Conservation (phyloP, 2,329 filamentous ascomycete species). For the Plenodomus biglobosus region DNA sequence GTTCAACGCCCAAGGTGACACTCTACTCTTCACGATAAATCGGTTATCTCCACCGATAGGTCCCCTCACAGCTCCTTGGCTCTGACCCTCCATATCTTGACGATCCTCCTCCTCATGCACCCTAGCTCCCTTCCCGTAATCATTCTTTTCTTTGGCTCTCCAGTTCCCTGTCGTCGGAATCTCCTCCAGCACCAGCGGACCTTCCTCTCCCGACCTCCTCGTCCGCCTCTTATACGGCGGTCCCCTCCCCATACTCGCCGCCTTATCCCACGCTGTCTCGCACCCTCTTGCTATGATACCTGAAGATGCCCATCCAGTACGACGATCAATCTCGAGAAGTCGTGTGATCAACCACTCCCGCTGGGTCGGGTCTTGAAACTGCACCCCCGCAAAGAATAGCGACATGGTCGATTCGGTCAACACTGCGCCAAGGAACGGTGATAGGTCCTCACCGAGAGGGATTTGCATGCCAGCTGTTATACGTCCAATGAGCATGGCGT, state of each 20-base stretch:
- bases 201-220: constrained; percentile 21
- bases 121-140: constrained; percentile 1
- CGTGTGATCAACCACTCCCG: constrained; percentile 75
- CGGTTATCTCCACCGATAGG: constrained; percentile 29
- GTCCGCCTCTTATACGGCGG: constrained; percentile 62
- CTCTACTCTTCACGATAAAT: constrained; percentile 62
- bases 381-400: constrained; percentile 82
- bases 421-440: constrained; percentile 75
- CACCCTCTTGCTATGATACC: constrained; percentile 80
- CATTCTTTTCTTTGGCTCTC: constrained; percentile 12
- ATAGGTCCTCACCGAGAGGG: constrained; percentile 55
- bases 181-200: constrained; percentile 24
- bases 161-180: constrained; percentile 4
- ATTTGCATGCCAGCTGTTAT: constrained; percentile 71
- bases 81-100: neutral
- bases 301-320: constrained; percentile 87
- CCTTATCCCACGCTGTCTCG: constrained; percentile 79
- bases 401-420: constrained; percentile 81
- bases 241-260: constrained; percentile 70
- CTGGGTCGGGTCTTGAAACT: constrained; percentile 72
- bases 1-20: constrained; percentile 75
- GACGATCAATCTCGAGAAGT: constrained; percentile 71
- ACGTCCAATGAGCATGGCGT: constrained; percentile 74
- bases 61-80: neutral
- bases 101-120: constrained; percentile 1